Base-by-base conservation (phyloP, 345 rosid genomes). In the Trapa bicornis region DNA sequence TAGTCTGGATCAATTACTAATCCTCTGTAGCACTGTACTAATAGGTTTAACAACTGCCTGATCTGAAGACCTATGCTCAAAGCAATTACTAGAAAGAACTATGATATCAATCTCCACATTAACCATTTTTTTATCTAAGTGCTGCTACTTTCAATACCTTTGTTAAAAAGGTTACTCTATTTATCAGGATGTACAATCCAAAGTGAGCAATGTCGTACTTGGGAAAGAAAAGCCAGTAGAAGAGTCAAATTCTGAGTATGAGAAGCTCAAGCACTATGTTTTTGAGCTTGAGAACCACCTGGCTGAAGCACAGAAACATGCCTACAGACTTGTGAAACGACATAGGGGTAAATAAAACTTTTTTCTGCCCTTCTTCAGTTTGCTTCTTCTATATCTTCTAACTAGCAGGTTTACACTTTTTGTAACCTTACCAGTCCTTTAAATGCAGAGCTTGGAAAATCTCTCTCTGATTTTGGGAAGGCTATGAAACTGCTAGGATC, bases 161-260 rank as follows among this genome's bases (percentile, higher is more conserved):
- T 65, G 7, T 16, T 45, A 36, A 45, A 22, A 38, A 29, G 68
- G 33, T 73, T 41, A 64, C 41, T 48, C 22, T 67, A 57, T 69
- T 72, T 63, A 68, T 68, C 88, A 94, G 97, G 97, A 91, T 72
- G 97, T 91, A 53, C 99, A 94, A 73, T 77, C 92, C 52, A 91
- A 78, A 82, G 96, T 94, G 71, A 94, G 93, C 57, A 97, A 94
- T 74, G 93, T 87, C 73, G 96, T 94, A 61, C 90, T 94, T 35
- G 99, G 99, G 67, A 94, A 94, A 75, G 99, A 94, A 72, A 94
- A 89, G 76, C 96, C 96, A n/a, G 96, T 94, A 29, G 99, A 94
- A 81, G 99, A 94, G 79, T 89, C 99, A 33, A 84, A 80, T 83
- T 81, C 89, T 75, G 93, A 86, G 70, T 89, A 94, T 71, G 99